These are phyloP conservation scores for Arthromyces matolae DNA, from an alignment of 768 basidiomycete genomes.

Conservation along the genomic window DNA sequence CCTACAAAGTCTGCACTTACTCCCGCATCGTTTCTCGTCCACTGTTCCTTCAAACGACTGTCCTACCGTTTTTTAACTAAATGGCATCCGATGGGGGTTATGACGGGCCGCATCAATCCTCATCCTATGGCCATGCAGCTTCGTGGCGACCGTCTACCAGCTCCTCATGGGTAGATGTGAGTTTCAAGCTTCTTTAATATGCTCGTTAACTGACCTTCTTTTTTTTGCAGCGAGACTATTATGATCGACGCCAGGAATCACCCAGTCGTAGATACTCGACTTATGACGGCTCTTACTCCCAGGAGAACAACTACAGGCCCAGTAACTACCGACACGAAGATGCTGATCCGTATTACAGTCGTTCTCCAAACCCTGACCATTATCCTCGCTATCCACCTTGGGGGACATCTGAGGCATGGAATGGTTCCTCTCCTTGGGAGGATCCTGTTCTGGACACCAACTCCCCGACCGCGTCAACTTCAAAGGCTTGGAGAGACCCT, in stretches of 20 bases:
- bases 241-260: slow-evolving; percentile 45
- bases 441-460: slow-evolving; percentile 40
- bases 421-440: slow-evolving; percentile 31
- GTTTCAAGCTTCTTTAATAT: slow-evolving; percentile 18
- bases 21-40: too few species aligned
- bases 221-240: slow-evolving; percentile 31
- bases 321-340: slow-evolving; percentile 19
- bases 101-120: slow-evolving; percentile 31
- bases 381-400: slow-evolving; percentile 40
- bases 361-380: slow-evolving; percentile 52
- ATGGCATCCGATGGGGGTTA: slow-evolving; percentile 44
- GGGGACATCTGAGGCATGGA: slow-evolving; percentile 44
- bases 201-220: neutral
- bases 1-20: too few species aligned
- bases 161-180: slow-evolving; percentile 36
- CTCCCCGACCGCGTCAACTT: slow-evolving; percentile 31
- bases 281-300: slow-evolving; percentile 52
- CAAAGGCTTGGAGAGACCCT: slow-evolving; percentile 29
- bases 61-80: slow-evolving; percentile 11
- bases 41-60: too few species aligned
- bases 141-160: slow-evolving; percentile 31
- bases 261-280: slow-evolving; percentile 38
- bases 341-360: slow-evolving; percentile 32
- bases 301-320: slow-evolving; percentile 16
- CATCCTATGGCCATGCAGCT: slow-evolving; percentile 28